Evolutionary conservation across 1,284 basidiomycete genomes (phyloP).

Genomic region (Rhodotorula glutinis): DNA sequence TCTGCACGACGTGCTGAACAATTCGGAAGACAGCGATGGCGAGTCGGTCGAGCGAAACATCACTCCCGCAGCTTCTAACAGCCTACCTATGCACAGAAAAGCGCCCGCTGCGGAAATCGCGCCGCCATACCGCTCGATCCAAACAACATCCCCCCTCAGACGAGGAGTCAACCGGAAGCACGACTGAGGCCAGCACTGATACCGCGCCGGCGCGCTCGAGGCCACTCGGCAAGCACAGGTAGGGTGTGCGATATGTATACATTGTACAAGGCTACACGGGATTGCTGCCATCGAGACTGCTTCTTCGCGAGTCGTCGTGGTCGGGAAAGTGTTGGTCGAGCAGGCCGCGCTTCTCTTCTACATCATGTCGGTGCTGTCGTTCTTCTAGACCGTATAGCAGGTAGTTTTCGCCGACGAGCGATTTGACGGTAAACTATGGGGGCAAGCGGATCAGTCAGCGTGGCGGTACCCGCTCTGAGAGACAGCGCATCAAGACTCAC

Average conservation of each 20-base stretch:
- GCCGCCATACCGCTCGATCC: too few relatives aligned
- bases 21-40: neutral
- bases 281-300: constrained; percentile 15
- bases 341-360: neutral
- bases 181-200: too few relatives aligned
- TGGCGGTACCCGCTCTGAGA: too few relatives aligned
- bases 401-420: constrained; percentile 36
- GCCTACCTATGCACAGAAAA: too few relatives aligned
- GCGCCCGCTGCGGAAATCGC: too few relatives aligned
- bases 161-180: too few relatives aligned
- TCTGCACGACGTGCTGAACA: neutral
- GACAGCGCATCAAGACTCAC: neutral
- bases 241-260: neutral
- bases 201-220: too few relatives aligned
- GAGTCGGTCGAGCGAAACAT: neutral
- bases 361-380: neutral
- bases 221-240: too few relatives aligned
- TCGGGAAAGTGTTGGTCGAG: constrained; percentile 2
- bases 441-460: neutral
- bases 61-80: too few relatives aligned
- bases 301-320: constrained; percentile 14
- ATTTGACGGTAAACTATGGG: constrained; percentile 34
- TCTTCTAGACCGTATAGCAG: constrained; percentile 36
- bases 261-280: neutral
- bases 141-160: too few relatives aligned